These are phyloP conservation scores for Paramarasmius palmivorus DNA, from an alignment of 1,284 basidiomycete species.

Conservation along the genomic window DNA sequence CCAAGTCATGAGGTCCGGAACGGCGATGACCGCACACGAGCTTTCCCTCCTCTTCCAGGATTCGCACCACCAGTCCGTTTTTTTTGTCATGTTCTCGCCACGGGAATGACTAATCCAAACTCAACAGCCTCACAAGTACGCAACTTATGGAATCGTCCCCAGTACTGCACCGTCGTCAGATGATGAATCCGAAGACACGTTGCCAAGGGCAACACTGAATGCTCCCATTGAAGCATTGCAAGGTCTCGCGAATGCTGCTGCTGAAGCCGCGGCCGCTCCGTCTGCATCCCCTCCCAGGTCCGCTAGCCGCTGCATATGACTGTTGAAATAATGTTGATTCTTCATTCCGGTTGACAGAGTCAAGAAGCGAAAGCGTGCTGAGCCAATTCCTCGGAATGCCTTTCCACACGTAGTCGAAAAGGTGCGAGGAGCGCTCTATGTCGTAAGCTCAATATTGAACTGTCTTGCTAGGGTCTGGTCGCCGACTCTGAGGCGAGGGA, in stretches of 20 bases:
- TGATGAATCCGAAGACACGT: constrained; percentile 84
- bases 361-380: constrained; percentile 85
- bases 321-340: constrained; percentile 12
- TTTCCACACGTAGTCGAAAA: constrained; percentile 86
- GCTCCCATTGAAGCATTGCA: constrained; percentile 93
- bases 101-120: constrained; percentile 18
- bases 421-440: constrained; percentile 37
- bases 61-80: constrained; percentile 81
- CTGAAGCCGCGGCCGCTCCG: constrained; percentile 83
- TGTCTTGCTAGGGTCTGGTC: constrained; percentile 63
- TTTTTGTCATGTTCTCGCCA: constrained; percentile 14
- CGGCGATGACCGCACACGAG: constrained; percentile 32
- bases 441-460: constrained; percentile 7
- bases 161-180: constrained; percentile 82
- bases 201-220: constrained; percentile 78
- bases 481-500: constrained; percentile 77
- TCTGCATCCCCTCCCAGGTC: constrained; percentile 48
- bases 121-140: constrained; percentile 81
- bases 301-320: constrained; percentile 8
- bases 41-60: constrained; percentile 83
- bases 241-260: constrained; percentile 90
- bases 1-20: constrained; percentile 5
- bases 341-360: constrained; percentile 50
- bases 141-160: constrained; percentile 85
- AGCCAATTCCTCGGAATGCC: constrained; percentile 83